Evolutionary conservation across 2,329 filamentous ascomycete genomes (phyloP).

Genomic region (Pestalotiopsis sp.): DNA sequence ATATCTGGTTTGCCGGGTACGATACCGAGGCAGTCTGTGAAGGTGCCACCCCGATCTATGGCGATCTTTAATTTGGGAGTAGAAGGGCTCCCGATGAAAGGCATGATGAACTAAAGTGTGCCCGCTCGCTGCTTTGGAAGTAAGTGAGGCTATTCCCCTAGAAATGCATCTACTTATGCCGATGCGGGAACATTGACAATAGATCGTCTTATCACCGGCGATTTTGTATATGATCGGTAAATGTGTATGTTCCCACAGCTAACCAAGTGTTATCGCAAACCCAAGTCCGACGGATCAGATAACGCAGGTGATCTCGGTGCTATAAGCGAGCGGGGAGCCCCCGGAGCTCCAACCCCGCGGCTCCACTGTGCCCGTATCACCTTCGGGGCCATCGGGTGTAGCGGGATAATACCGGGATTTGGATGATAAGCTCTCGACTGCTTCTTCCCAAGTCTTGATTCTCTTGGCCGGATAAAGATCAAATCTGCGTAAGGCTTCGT

Average conservation of each 20-base stretch:
- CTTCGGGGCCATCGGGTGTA: neutral
- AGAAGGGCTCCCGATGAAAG: slow-evolving; percentile 1
- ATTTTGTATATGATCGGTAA: neutral
- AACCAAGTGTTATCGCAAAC: neutral
- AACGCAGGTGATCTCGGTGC: neutral
- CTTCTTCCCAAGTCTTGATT: no score
- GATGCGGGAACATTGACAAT: neutral
- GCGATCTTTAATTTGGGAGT: slow-evolving; percentile 11
- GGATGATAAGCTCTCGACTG: neutral
- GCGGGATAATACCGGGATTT: neutral
- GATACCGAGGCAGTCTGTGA: slow-evolving; percentile 11
- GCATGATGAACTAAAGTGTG: neutral
- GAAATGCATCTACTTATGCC: neutral
- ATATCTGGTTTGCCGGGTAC: slow-evolving; percentile 12
- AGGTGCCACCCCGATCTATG: slow-evolving; percentile 16
- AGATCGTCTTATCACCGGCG: neutral
- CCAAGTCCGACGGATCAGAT: neutral
- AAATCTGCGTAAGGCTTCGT: no score
- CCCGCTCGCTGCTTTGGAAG: neutral
- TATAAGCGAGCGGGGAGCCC: neutral
- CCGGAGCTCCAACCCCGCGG: neutral
- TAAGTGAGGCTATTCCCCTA: neutral
- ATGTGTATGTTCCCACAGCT: neutral
- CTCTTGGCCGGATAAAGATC: no score
- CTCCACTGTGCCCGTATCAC: neutral